These are phyloP conservation scores for Elongisporangium anandrum DNA, from an alignment of 352 stramenopile species.

Conservation along the genomic window DNA sequence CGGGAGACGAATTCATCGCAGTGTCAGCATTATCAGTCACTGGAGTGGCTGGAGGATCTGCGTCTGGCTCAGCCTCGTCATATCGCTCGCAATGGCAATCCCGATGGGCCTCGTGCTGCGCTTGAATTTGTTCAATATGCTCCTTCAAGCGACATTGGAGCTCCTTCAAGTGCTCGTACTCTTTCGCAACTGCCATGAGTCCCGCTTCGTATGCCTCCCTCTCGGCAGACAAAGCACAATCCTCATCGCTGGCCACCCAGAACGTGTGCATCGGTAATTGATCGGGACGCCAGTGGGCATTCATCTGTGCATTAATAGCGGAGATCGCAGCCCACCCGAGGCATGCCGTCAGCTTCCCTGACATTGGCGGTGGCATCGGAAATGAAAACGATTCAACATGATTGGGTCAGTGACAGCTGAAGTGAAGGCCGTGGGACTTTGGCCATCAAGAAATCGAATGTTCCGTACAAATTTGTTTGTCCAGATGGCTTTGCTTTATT, in stretches of 20 bases:
- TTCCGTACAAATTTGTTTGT: neutral
- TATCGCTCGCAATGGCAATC: neutral
- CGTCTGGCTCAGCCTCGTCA: neutral
- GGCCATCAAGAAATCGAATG: neutral
- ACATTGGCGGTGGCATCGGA: neutral
- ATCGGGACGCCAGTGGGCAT: neutral
- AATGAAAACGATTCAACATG: neutral
- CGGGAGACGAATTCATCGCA: neutral
- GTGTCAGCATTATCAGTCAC: neutral
- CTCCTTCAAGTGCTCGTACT: neutral
- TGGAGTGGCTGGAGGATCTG: neutral
- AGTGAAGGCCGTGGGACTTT: neutral
- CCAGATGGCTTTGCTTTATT: neutral
- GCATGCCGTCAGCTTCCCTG: neutral
- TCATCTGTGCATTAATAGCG: neutral
- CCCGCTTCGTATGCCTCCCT: neutral
- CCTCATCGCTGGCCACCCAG: neutral
- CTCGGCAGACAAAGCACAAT: neutral
- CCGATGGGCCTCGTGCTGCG: neutral
- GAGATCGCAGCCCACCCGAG: neutral
- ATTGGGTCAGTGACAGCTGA: neutral
- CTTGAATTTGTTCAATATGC: neutral
- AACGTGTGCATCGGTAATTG: neutral
- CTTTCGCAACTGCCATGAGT: neutral
- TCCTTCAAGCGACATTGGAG: neutral